These are phyloP conservation scores for Komagataella phaffii DNA, from an alignment of 805 yeast species.

Conservation along the genomic window DNA sequence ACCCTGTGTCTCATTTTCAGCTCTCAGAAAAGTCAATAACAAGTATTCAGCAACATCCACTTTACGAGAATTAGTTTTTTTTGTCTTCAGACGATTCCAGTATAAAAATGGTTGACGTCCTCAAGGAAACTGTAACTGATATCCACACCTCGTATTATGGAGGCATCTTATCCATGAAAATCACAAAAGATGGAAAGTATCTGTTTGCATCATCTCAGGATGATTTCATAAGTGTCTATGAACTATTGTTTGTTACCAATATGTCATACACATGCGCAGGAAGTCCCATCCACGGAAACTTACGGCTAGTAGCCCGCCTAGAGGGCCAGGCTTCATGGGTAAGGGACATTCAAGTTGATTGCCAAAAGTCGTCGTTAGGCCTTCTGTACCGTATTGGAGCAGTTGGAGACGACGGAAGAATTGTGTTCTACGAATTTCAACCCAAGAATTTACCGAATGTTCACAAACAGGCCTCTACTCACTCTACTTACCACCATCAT, in stretches of 20 bases:
- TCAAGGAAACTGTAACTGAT: conserved; percentile 30
- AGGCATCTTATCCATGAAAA: conserved; percentile 37
- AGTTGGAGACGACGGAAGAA: conserved; percentile 41
- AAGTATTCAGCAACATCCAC: conserved; percentile 27
- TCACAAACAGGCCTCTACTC: conserved; percentile 8
- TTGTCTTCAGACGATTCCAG: conserved; percentile 60
- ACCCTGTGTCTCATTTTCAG: conserved; percentile 51
- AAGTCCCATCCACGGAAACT: conserved; percentile 4
- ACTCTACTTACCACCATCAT: background rate
- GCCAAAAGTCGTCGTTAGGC: conserved; percentile 16
- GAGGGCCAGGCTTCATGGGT: conserved; percentile 45
- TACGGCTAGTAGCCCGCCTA: conserved; percentile 16
- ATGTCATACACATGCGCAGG: conserved; percentile 2
- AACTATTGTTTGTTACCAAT: conserved; percentile 10
- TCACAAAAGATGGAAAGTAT: conserved; percentile 35
- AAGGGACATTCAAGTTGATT: conserved; percentile 28
- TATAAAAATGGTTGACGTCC: conserved; percentile 40
- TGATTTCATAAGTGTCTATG: conserved; percentile 32
- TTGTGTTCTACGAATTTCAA: conserved; percentile 40
- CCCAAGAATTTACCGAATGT: conserved; percentile 27
- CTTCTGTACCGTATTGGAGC: conserved; percentile 33
- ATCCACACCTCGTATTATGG: conserved; percentile 53
- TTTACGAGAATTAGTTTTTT: conserved; percentile 24
- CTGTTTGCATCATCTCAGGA: conserved; percentile 41
- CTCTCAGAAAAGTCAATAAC: conserved; percentile 50